phyloP scores from a whole-genome alignment of 2,329 filamentous ascomycete genomes.

The Fusarium dimerum region DNA sequence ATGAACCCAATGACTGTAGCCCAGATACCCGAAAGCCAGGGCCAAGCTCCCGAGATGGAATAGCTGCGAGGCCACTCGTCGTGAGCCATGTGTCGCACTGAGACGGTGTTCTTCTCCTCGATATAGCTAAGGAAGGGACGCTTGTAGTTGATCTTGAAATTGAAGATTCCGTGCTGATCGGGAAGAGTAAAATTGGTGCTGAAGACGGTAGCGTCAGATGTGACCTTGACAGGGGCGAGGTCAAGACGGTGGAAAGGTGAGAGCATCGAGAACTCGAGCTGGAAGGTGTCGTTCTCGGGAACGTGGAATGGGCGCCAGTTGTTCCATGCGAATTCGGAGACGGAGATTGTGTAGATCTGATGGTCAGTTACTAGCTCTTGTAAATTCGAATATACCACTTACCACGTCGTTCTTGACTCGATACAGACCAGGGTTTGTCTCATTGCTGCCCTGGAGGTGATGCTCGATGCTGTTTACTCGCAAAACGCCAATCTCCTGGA shows the following conservation, averaged over 20 bases:
- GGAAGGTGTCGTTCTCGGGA: conserved; percentile 70
- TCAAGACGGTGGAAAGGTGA: conserved; percentile 92
- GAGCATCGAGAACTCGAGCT: conserved; percentile 98
- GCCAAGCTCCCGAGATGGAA: conserved; percentile 87
- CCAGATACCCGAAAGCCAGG: conserved; percentile 88
- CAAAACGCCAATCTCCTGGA: conserved; percentile 89
- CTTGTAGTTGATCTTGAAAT: conserved; percentile 97
- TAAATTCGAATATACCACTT: conserved; percentile 37
- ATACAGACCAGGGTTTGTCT: conserved; percentile 84
- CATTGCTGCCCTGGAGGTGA: conserved; percentile 57
- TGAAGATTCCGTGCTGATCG: conserved; percentile 99
- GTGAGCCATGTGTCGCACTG: conserved; percentile 94
- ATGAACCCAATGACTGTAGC: conserved; percentile 84
- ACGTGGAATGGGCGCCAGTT: conserved; percentile 74
- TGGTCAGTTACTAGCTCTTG: conserved; percentile 25
- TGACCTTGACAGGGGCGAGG: conserved; percentile 59
- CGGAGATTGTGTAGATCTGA: conserved; percentile 81
- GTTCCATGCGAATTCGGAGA: conserved; percentile 81
- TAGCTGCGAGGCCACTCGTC: conserved; percentile 94
- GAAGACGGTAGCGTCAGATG: conserved; percentile 71
- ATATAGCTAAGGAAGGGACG: conserved; percentile 85
- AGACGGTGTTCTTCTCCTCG: conserved; percentile 93
- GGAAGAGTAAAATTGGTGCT: conserved; percentile 76
- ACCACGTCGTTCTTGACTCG: conserved; percentile 96
- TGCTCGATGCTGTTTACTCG: conserved; percentile 84